These are phyloP conservation scores for Lactarius hengduanensis DNA, from an alignment of 768 basidiomycete species.

Conservation along the genomic window DNA sequence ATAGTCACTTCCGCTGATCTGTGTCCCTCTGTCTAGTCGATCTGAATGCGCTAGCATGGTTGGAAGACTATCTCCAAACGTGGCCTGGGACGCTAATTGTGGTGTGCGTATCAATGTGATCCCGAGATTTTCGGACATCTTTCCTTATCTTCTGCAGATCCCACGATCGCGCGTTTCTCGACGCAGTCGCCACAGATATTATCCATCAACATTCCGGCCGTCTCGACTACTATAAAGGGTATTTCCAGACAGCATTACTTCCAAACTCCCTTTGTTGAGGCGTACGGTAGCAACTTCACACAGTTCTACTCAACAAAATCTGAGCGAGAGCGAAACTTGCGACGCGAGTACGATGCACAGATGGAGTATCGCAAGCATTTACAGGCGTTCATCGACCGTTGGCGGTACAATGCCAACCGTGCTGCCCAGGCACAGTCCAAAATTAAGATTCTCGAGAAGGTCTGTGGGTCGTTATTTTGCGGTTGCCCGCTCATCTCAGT, in stretches of 20 bases:
- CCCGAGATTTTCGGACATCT: background rate
- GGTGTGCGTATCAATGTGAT: constrained; percentile 56
- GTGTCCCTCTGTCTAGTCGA: constrained; percentile 55
- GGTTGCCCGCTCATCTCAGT: background rate
- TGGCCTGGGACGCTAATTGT: constrained; percentile 92
- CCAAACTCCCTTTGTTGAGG: constrained; percentile 10
- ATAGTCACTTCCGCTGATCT: constrained; percentile 14
- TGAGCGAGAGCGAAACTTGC: constrained; percentile 86
- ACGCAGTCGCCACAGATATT: constrained; percentile 97
- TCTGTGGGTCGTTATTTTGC: constrained; percentile 29
- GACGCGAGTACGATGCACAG: constrained; percentile 95
- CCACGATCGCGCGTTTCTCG: constrained; percentile 97
- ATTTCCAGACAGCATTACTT: constrained; percentile 22
- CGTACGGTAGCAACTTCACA: constrained; percentile 75
- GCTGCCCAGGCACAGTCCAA: constrained; percentile 84
- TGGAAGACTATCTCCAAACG: constrained; percentile 95
- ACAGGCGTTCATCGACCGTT: constrained; percentile 97
- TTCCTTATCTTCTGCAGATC: constrained; percentile 49
- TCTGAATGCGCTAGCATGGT: constrained; percentile 95
- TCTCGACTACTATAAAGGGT: constrained; percentile 98
- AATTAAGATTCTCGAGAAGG: constrained; percentile 75
- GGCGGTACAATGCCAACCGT: constrained; percentile 97
- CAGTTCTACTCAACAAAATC: constrained; percentile 99
- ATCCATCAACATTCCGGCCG: constrained; percentile 93
- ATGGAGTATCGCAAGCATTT: constrained; percentile 93